Conservation (phyloP, 345 rosid species). For the Eutrema japonicum region DNA sequence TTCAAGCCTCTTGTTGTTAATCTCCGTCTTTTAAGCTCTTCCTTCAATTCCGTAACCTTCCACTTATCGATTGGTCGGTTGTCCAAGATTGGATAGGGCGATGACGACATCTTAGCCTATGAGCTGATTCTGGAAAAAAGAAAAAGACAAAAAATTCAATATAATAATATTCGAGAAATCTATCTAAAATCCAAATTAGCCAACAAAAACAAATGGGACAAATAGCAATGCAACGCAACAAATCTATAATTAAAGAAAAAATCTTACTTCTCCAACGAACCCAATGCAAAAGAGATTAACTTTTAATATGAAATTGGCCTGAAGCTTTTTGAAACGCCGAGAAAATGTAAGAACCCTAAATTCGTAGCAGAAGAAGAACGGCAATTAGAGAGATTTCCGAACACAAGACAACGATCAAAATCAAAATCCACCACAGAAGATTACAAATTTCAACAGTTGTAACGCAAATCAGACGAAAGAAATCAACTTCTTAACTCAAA, state of each 20-base stretch:
- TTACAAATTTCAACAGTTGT: not conserved
- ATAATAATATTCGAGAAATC: conserved; percentile 5
- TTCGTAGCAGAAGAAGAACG: conserved; percentile 47
- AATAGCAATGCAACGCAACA: conserved; percentile 20
- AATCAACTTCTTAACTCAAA: not conserved
- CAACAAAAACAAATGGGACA: conserved; percentile 10
- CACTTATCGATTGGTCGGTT: conserved; percentile 85
- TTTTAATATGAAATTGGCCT: conserved; percentile 5
- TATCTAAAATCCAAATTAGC: not conserved
- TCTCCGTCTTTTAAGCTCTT: conserved; percentile 84
- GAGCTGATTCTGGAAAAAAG: not conserved
- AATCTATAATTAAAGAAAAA: conserved; percentile 15
- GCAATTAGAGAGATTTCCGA: conserved; percentile 42
- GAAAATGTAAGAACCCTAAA: conserved; percentile 51
- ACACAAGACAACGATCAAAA: conserved; percentile 24
- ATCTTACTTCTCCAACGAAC: not conserved
- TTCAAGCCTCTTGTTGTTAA: conserved; percentile 76
- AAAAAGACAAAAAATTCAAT: not conserved
- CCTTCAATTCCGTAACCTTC: conserved; percentile 94
- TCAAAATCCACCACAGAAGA: conserved; percentile 27
- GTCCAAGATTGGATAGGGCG: conserved; percentile 64
- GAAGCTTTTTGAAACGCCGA: conserved; percentile 9
- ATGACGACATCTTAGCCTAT: conserved; percentile 66
- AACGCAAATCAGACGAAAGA: conserved; percentile 19
- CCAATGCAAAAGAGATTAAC: not conserved